phyloP scores from a whole-genome alignment of 225 moss, liverwort and hornwort genomes.

The Bryum argenteum region DNA sequence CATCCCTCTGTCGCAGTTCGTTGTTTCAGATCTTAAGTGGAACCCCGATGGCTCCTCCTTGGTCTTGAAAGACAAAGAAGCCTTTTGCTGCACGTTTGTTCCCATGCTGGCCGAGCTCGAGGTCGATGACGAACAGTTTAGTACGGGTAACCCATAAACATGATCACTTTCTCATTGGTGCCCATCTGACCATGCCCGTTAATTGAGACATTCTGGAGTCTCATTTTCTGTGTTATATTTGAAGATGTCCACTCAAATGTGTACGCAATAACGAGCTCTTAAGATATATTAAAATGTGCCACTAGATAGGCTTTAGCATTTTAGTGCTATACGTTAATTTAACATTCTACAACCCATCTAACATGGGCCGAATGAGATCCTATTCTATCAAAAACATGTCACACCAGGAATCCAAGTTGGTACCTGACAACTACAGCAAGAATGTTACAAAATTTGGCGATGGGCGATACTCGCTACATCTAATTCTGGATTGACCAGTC shows the following conservation, averaged over 20 bases:
- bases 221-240: too few relatives aligned
- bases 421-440: neutral
- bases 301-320: too few relatives aligned
- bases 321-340: too few relatives aligned
- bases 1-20: conserved; percentile 77
- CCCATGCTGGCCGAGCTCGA: conserved; percentile 76
- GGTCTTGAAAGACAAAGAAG: conserved; percentile 79
- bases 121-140: conserved; percentile 42
- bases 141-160: neutral
- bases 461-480: neutral
- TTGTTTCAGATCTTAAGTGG: conserved; percentile 76
- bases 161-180: too few relatives aligned
- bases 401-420: neutral
- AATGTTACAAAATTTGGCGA: too few relatives aligned
- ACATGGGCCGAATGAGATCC: neutral
- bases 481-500: neutral
- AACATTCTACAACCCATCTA: neutral
- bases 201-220: too few relatives aligned
- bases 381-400: neutral
- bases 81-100: conserved; percentile 90
- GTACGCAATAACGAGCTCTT: too few relatives aligned
- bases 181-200: too few relatives aligned
- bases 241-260: too few relatives aligned
- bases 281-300: too few relatives aligned
- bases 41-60: conserved; percentile 79